These are phyloP conservation scores for Magnusiomyces ingens DNA, from an alignment of 1,139 yeast genomes.

Conservation along the genomic window DNA sequence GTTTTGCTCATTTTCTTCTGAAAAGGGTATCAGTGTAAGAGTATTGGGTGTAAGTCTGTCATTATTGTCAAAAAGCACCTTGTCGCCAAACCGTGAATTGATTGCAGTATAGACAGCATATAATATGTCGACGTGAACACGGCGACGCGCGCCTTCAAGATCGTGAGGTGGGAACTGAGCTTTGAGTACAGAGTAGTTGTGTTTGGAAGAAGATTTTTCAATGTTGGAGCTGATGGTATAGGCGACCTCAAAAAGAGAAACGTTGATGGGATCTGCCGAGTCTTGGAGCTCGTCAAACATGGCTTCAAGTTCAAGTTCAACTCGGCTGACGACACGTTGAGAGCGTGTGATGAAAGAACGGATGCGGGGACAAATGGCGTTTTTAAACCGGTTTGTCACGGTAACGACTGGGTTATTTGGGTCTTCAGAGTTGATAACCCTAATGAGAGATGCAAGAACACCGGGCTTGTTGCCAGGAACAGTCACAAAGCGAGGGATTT, in stretches of 20 bases:
- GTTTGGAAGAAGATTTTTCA: slow-evolving; percentile 8
- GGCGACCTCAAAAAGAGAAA: slow-evolving; percentile 24
- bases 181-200: slow-evolving; percentile 9
- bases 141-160: slow-evolving; percentile 5
- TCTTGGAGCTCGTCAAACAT: slow-evolving; percentile 15
- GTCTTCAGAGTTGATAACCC: slow-evolving; percentile 9
- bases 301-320: slow-evolving; percentile 9
- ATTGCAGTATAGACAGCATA: slow-evolving; percentile 16
- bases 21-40: slow-evolving; percentile 12
- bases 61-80: slow-evolving; percentile 12
- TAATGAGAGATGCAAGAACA: slow-evolving; percentile 6
- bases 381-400: slow-evolving; percentile 5
- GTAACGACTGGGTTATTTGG: slow-evolving; percentile 11
- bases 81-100: slow-evolving; percentile 12
- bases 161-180: slow-evolving; percentile 18
- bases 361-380: slow-evolving; percentile 13
- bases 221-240: slow-evolving; percentile 14
- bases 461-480: background rate
- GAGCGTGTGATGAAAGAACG: slow-evolving; percentile 8
- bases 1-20: slow-evolving; percentile 14
- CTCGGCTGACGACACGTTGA: slow-evolving; percentile 7
- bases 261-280: slow-evolving; percentile 17
- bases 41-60: slow-evolving; percentile 10
- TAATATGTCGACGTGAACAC: slow-evolving; percentile 11
- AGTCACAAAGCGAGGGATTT: slow-evolving; percentile 12